A percentile compares a stretch with the other conserved stretches of the same genome.
Conservation (phyloP, 2,329 filamentous ascomycete species). For the Cladosporium phlei region DNA sequence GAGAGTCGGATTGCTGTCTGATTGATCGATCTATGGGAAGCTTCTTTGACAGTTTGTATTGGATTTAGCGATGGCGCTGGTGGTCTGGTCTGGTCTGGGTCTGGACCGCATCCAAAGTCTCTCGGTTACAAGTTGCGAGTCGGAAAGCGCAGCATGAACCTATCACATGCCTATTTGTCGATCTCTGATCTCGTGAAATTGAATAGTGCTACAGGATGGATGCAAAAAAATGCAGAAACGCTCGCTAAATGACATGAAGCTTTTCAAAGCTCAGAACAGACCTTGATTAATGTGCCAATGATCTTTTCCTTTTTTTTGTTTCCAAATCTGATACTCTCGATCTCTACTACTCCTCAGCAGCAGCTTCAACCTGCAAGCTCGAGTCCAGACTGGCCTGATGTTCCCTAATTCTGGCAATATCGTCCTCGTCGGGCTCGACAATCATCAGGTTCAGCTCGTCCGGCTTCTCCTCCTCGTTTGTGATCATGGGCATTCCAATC, state of each 20-base stretch:
- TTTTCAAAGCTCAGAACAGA: neutral
- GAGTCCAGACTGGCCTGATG: conserved; percentile 15
- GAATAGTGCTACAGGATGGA: conserved; percentile 8
- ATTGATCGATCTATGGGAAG: neutral
- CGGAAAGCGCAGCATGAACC: too few relatives aligned
- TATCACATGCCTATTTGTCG: neutral
- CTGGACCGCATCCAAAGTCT: too few relatives aligned
- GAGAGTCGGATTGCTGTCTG: conserved; percentile 4
- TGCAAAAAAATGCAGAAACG: conserved; percentile 13
- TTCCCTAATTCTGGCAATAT: conserved; percentile 43
- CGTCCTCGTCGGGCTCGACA: conserved; percentile 47
- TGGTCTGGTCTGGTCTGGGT: neutral
- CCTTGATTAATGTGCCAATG: too few relatives aligned
- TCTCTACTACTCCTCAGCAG: conserved; percentile 3
- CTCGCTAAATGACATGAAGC: conserved; percentile 10
- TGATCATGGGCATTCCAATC: conserved; percentile 28
- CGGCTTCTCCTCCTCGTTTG: conserved; percentile 41
- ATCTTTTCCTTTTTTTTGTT: too few relatives aligned
- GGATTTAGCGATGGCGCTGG: conserved; percentile 11
- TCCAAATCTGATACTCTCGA: too few relatives aligned
- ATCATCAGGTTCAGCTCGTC: conserved; percentile 51
- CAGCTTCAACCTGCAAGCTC: conserved; percentile 2
- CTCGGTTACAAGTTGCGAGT: too few relatives aligned
- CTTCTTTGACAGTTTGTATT: neutral
- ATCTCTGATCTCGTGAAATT: neutral